Base-by-base conservation (phyloP, 2,329 filamentous ascomycete genomes). In the Fusarium chaquense region DNA sequence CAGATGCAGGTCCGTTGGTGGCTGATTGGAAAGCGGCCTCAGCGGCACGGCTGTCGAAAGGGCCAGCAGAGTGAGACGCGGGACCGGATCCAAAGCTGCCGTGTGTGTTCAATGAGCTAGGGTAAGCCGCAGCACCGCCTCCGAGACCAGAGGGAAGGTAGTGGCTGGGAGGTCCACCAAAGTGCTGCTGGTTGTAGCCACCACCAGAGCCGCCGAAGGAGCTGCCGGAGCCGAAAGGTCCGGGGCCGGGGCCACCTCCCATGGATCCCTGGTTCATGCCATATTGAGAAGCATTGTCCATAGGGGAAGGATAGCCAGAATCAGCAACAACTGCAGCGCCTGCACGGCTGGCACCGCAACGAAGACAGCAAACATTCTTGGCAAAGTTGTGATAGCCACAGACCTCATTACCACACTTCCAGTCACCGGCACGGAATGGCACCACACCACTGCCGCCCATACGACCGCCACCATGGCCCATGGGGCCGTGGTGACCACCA, bases 371-470 rank as follows among this genome's bases (percentile, higher is more conserved):
- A 61, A 98, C 95, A 76, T 99, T 99, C 88, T 99, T 99, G 67
- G 96, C 96, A 78, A 99, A 99, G 84, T 99, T 99, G 85, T 99
- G 96, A 81, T 99, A 99, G 62, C 93, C 93, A 79, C 96, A 99
- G 38, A 94, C 94, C 78, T 99, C 96, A 71, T 96, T 96, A 59
- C 96, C 96, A 78, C 96, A 99, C 82, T 98, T 98, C 96, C 96
- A 99, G 78, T 99, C 96, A 77, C 96, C 96, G 58, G 96, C 96
- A 77, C 96, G 92, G 91, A 99, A 99, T 18, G 96, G 96, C 44
- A 99, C 96, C 49, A 94, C 91, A 58, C 92, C 92, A 73, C 92
- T 91, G 68, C 93, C 92, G 69, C 92, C 91, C 85, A 93, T 93
- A 72, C 93, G 90, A 65, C 91, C 87, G 64, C 86, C 85, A 54